A percentile compares a stretch with the other conserved stretches of the same genome.
phyloP scores from a whole-genome alignment of 202 grass and related monocot genomes.

The Cymbopogon flexuosus region DNA sequence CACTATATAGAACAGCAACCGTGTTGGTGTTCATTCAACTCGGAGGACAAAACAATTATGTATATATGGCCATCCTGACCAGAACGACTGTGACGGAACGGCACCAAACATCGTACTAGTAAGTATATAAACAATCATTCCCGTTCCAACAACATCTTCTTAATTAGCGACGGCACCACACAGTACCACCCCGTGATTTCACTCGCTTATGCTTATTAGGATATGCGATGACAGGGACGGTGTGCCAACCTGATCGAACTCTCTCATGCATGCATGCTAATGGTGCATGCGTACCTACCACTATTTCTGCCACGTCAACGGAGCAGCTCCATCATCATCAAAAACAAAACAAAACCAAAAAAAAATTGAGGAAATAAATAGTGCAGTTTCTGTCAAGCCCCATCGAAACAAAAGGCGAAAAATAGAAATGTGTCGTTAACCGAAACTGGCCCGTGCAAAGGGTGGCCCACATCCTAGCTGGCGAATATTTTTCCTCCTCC shows the following conservation, averaged over 20 bases:
- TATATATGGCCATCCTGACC: no score
- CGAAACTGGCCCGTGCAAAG: not conserved
- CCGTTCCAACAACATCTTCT: not conserved
- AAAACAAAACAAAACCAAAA: not conserved
- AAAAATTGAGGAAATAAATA: no score
- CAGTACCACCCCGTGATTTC: not conserved
- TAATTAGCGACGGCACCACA: not conserved
- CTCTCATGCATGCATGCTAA: not conserved
- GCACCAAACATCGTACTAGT: not conserved
- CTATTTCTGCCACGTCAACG: not conserved
- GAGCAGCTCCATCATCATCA: not conserved
- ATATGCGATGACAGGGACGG: not conserved
- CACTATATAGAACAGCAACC: no score
- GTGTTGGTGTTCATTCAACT: no score
- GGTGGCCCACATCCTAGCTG: conserved; percentile 14
- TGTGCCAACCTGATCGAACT: not conserved
- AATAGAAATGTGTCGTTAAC: not conserved
- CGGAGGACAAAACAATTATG: no score
- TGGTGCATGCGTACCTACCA: not conserved
- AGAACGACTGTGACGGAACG: not conserved
- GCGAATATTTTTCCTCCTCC: not conserved
- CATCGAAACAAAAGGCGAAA: not conserved
- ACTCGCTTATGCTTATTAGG: not conserved
- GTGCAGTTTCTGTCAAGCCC: not conserved
- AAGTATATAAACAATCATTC: not conserved